Evolutionary conservation across 257 asterid species (phyloP).

Genomic region (Rubia yunnanensis): DNA sequence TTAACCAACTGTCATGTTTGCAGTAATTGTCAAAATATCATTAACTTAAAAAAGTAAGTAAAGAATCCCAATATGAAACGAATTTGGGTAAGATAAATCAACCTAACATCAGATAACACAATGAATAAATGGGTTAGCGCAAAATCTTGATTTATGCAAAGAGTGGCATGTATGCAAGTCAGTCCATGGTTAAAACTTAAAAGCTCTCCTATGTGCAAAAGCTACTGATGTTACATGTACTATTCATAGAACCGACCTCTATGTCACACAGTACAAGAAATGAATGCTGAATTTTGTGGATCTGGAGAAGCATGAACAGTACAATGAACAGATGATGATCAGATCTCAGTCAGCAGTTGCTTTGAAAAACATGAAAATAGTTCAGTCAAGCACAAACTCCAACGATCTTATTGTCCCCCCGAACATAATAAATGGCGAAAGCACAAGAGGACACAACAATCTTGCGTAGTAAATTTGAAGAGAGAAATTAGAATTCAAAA

Average conservation of each 20-base stretch:
- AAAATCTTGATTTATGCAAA: background rate
- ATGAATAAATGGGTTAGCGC: background rate
- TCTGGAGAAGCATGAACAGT: background rate
- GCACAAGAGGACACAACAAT: background rate
- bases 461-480: background rate
- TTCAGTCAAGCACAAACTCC: slow-evolving; percentile 16
- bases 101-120: background rate
- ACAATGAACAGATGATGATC: background rate
- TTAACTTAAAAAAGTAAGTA: background rate
- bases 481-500: background rate
- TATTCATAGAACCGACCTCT: background rate
- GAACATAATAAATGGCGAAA: background rate
- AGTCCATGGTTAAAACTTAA: too few species aligned
- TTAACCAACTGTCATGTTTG: too few species aligned
- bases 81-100: background rate
- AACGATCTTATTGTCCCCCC: background rate
- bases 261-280: background rate
- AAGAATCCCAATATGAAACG: too few species aligned
- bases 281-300: slow-evolving; percentile 1
- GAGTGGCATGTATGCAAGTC: background rate
- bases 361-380: slow-evolving; percentile 8
- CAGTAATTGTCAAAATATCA: too few species aligned
- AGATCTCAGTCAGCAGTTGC: slow-evolving; percentile 3
- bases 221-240: background rate
- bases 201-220: background rate